Evolutionary conservation across 192 early-diverging fungal species (phyloP).

Genomic region (Gonapodya sp.): DNA sequence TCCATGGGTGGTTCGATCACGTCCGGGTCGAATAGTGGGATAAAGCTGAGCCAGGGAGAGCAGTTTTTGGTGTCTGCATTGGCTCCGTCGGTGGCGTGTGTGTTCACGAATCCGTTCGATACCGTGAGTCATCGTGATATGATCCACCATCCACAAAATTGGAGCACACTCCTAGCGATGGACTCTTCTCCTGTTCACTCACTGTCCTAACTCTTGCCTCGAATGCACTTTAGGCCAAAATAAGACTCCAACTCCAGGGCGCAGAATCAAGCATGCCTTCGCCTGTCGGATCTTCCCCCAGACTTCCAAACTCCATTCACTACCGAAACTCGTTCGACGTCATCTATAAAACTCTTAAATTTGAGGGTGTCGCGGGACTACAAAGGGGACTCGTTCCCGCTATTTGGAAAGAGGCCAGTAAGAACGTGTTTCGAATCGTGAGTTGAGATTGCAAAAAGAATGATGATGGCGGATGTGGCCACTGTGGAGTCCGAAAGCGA

Average conservation of each 20-base stretch:
- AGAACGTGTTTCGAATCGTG: constrained; percentile 65
- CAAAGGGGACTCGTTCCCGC: constrained; percentile 66
- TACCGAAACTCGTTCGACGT: constrained; percentile 60
- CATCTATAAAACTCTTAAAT: constrained; percentile 50
- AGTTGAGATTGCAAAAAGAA: too few relatives aligned
- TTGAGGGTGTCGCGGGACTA: constrained; percentile 57
- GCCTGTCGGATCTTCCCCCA: constrained; percentile 5
- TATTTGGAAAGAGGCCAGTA: constrained; percentile 57
- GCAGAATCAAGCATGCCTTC: constrained; percentile 32
- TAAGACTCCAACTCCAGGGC: constrained; percentile 60
- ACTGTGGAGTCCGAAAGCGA: too few relatives aligned
- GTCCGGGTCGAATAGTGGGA: background rate
- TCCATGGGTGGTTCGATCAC: background rate
- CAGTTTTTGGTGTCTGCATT: background rate
- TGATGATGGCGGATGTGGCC: too few relatives aligned
- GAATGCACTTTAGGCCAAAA: constrained; percentile 18
- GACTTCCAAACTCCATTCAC: constrained; percentile 19
- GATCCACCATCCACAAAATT: too few relatives aligned
- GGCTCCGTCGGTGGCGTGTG: constrained; percentile 38
- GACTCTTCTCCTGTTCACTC: too few relatives aligned
- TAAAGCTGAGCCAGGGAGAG: background rate
- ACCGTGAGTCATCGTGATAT: constrained; percentile 46
- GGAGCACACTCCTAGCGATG: too few relatives aligned
- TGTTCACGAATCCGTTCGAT: constrained; percentile 71
- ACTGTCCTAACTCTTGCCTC: constrained; percentile 6